Percentiles rank a stretch among this genome's conserved stretches.
phyloP scores from a whole-genome alignment of 1,284 basidiomycete genomes.

The Trichosporon ovoides region DNA sequence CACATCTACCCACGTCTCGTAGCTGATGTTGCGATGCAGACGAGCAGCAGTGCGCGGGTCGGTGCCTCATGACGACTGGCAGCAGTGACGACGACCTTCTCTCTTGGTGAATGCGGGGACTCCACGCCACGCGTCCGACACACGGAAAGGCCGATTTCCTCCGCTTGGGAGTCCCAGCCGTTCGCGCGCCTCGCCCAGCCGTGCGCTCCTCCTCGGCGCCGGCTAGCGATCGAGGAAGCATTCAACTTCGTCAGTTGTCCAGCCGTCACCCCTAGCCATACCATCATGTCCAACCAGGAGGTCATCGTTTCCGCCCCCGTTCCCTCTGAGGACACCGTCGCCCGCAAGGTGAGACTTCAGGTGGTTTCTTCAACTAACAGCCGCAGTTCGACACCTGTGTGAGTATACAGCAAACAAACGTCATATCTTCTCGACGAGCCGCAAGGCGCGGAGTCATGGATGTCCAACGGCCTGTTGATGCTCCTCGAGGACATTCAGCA shows the following conservation, averaged over 20 bases:
- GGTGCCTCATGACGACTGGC: no score
- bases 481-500: no score
- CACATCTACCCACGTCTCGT: no score
- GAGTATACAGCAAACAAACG: constrained; percentile 48
- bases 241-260: background rate
- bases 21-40: no score
- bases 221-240: background rate
- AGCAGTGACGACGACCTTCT: no score
- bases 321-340: constrained; percentile 77
- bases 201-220: background rate
- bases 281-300: constrained; percentile 4
- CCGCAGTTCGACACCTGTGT: constrained; percentile 86
- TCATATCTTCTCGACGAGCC: no score
- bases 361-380: background rate
- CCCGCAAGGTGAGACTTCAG: constrained; percentile 66
- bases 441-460: no score
- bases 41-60: no score
- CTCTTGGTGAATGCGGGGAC: background rate
- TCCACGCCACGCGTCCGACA: constrained; percentile 3
- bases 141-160: constrained; percentile 7
- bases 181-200: background rate
- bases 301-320: constrained; percentile 53
- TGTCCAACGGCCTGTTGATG: no score
- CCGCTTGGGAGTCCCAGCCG: background rate
- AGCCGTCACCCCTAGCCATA: background rate